Conservation (phyloP, 1,139 yeast species). For the Eremothecium gossypii region DNA sequence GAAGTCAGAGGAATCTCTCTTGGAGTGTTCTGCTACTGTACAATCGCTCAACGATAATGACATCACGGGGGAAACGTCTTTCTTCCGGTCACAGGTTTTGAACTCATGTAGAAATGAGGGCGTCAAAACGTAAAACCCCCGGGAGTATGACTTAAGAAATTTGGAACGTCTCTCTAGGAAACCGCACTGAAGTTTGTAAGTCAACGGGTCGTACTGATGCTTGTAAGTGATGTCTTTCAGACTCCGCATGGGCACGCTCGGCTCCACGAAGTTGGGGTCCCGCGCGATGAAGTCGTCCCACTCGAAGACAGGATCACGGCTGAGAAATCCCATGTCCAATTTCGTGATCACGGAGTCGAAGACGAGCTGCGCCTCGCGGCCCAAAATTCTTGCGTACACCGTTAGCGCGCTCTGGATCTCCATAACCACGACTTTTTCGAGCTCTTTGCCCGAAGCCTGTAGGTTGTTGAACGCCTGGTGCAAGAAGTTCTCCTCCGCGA, state of each 20-base stretch:
- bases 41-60: slow-evolving; percentile 77
- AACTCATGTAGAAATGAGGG: slow-evolving; percentile 86
- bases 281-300: slow-evolving; percentile 79
- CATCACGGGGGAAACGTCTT: slow-evolving; percentile 80
- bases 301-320: slow-evolving; percentile 71
- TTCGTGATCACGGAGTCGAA: slow-evolving; percentile 58
- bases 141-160: slow-evolving; percentile 77
- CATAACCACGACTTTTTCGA: slow-evolving; percentile 78
- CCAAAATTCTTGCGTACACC: slow-evolving; percentile 57
- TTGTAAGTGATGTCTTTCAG: slow-evolving; percentile 54
- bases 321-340: slow-evolving; percentile 62
- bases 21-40: slow-evolving; percentile 71
- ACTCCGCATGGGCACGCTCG: slow-evolving; percentile 60
- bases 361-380: slow-evolving; percentile 60
- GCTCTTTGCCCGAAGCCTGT: slow-evolving; percentile 79
- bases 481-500: slow-evolving; percentile 75
- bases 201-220: slow-evolving; percentile 60
- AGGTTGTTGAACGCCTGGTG: slow-evolving; percentile 83
- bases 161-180: slow-evolving; percentile 83
- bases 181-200: slow-evolving; percentile 69
- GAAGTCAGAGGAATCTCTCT: slow-evolving; percentile 60
- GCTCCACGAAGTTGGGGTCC: slow-evolving; percentile 71
- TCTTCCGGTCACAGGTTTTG: slow-evolving; percentile 71
- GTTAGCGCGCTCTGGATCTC: slow-evolving; percentile 78
- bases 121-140: slow-evolving; percentile 87